phyloP scores from a whole-genome alignment of 208 protist species.

The Crithidia thermophila region DNA sequence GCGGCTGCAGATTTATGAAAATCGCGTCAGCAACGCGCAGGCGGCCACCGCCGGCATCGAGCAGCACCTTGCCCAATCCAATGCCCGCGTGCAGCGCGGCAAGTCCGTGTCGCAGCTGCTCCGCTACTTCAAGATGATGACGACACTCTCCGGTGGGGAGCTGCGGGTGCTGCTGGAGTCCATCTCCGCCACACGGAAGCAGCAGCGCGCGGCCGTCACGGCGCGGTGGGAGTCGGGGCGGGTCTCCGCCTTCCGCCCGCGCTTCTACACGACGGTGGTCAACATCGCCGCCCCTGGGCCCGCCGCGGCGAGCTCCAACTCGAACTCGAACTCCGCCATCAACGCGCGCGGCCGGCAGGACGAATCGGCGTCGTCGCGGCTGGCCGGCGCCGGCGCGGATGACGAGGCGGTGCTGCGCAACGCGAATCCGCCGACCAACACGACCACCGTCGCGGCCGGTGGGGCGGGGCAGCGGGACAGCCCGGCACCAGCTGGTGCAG shows the following conservation, averaged over 20 bases:
- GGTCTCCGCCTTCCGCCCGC: slow-evolving; percentile 62
- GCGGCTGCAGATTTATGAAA: slow-evolving; percentile 78
- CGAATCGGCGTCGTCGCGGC: slow-evolving; percentile 3
- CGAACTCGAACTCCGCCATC: not conserved
- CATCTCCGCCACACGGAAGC: slow-evolving; percentile 59
- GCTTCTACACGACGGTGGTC: slow-evolving; percentile 58
- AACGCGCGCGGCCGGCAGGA: not conserved
- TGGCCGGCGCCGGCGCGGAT: not conserved
- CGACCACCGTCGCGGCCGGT: not conserved
- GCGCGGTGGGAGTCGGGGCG: slow-evolving; percentile 54
- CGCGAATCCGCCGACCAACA: not conserved
- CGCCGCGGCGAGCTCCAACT: not conserved
- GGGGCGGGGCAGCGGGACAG: not conserved
- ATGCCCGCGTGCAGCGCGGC: slow-evolving; percentile 78
- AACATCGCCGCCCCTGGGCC: slow-evolving; percentile 9
- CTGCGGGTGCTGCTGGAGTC: slow-evolving; percentile 54
- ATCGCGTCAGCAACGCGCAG: slow-evolving; percentile 82
- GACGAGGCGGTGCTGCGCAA: not conserved
- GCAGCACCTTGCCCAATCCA: slow-evolving; percentile 84
- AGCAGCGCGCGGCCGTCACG: slow-evolving; percentile 64
- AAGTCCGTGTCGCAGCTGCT: slow-evolving; percentile 75
- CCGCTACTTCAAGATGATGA: slow-evolving; percentile 78
- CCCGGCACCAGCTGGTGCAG: not conserved
- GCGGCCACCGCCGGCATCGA: slow-evolving; percentile 86
- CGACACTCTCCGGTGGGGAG: slow-evolving; percentile 41